Evolutionary conservation across 106 monocot genomes (phyloP).

Genomic region (Triglochin maritima): DNA sequence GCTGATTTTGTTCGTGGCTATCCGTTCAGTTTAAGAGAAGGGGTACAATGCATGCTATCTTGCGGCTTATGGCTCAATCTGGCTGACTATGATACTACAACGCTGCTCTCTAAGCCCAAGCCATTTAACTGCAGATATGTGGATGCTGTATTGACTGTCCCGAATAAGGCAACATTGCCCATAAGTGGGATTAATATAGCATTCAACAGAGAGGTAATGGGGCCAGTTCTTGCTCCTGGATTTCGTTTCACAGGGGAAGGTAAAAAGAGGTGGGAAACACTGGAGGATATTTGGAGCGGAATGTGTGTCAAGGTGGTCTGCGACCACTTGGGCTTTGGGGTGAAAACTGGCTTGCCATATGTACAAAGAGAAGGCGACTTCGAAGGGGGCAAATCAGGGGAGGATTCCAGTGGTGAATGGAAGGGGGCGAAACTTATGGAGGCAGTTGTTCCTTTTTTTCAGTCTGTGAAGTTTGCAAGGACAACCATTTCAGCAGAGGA

Average conservation of each 20-base stretch:
- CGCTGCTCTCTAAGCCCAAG: slow-evolving; percentile 41
- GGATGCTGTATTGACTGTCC: slow-evolving; percentile 83
- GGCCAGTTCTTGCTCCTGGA: slow-evolving; percentile 51
- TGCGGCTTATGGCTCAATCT: slow-evolving; percentile 75
- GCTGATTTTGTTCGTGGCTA: slow-evolving; percentile 90
- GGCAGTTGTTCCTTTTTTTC: slow-evolving; percentile 55
- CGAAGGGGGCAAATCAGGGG: slow-evolving; percentile 10
- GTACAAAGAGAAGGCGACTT: slow-evolving; percentile 29
- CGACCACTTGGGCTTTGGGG: slow-evolving; percentile 55
- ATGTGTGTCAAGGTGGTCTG: slow-evolving; percentile 67
- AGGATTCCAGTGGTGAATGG: slow-evolving; percentile 44
- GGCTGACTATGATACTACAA: slow-evolving; percentile 60
- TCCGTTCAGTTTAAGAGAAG: slow-evolving; percentile 66
- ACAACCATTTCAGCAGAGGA: slow-evolving; percentile 34
- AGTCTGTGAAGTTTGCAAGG: slow-evolving; percentile 38
- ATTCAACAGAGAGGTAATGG: slow-evolving; percentile 55
- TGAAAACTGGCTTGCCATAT: slow-evolving; percentile 77
- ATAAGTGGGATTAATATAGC: slow-evolving; percentile 69
- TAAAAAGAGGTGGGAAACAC: slow-evolving; percentile 56
- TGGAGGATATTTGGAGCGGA: slow-evolving; percentile 83
- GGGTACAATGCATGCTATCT: slow-evolving; percentile 57
- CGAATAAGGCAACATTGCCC: slow-evolving; percentile 41
- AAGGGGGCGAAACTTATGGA: slow-evolving; percentile 64
- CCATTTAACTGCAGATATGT: slow-evolving; percentile 49
- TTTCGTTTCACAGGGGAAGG: slow-evolving; percentile 52